phyloP scores from a whole-genome alignment of 2,329 filamentous ascomycete species.

The Diaporthe citrichinensis region DNA sequence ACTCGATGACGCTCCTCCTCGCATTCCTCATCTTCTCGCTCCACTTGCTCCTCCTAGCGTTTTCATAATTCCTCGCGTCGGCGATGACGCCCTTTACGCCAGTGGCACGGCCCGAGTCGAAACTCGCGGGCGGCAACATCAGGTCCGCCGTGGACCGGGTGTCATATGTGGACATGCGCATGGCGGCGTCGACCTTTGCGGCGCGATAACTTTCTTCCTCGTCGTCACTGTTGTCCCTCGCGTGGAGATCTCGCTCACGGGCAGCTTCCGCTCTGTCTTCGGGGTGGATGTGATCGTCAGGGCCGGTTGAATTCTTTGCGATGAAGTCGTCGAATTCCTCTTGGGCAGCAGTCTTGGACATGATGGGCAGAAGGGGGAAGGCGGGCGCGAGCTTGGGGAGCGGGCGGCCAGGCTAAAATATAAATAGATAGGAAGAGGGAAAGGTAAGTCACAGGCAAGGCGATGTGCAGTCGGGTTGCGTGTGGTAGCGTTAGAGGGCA shows the following conservation, averaged over 20 bases:
- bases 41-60: constrained; percentile 72
- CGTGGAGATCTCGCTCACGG: constrained; percentile 54
- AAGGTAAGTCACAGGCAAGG: constrained; percentile 19
- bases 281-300: constrained; percentile 64
- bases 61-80: constrained; percentile 83
- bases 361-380: constrained; percentile 53
- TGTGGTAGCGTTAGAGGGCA: constrained; percentile 29
- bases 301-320: constrained; percentile 65
- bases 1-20: constrained; percentile 69
- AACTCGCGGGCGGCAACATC: constrained; percentile 72
- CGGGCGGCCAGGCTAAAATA: constrained; percentile 49
- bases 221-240: constrained; percentile 64
- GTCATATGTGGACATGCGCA: constrained; percentile 73
- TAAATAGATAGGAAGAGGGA: constrained; percentile 51
- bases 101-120: constrained; percentile 79
- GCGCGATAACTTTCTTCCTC: constrained; percentile 68
- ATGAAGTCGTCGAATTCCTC: constrained; percentile 77
- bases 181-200: constrained; percentile 72
- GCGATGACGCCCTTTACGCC: constrained; percentile 91
- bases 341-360: constrained; percentile 72
- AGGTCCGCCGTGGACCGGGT: constrained; percentile 62
- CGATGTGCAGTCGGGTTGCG: constrained; percentile 15
- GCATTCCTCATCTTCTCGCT: constrained; percentile 66
- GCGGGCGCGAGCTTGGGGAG: constrained; percentile 35
- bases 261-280: constrained; percentile 68